Base-by-base conservation (phyloP, 1,284 basidiomycete genomes). In the Kwoniella shivajii region DNA sequence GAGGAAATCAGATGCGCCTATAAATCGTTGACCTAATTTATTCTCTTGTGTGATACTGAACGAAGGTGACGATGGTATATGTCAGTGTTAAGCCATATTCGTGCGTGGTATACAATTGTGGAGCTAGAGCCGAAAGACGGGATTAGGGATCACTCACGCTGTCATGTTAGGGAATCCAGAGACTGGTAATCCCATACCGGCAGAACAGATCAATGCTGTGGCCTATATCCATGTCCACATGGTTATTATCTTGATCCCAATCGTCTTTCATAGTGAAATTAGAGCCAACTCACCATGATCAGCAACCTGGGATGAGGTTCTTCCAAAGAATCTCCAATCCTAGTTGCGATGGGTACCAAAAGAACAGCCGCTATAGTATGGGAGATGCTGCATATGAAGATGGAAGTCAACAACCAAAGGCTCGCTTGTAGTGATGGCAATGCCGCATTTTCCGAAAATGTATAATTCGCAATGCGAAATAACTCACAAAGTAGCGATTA, bases 151-250 rank as follows among this genome's bases (percentile, higher is more conserved):
- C 0, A 86, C 89, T 72, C 77, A 92, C 89, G 90, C 92, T 53
- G 90, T 92, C 80, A 94, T 90, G 76, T 97, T 97, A 0, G 94
- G 95, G 82, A 99, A 98, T 6, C 95, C 95, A 58, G 90, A 93
- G 33, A 98, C 93, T 3, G 94, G 94, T 82, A 99, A 88, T 6
- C 94, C 96, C 95, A 99, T 99, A 1, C 95, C 96, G 3, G 92
- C 84, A 16, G 91, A 94, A 69, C 94, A 97, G 55, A 96, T 89
- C 60, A 99, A 80, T 2, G 86, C 92, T 9, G 93, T 98, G 45
- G 80, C 75, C 76, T 71, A 38, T 10, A n/a, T n/a, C 26, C 42
- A 46, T 39, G 33, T 2, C 20, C 22, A 20, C n/a, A 18, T 26
- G n/a, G n/a, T 24, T 26, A 14, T 29, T n/a, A 50, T 34, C 27